Evolutionary conservation across 1,139 yeast genomes (phyloP).

Genomic region (Hansenula lynferdii): DNA sequence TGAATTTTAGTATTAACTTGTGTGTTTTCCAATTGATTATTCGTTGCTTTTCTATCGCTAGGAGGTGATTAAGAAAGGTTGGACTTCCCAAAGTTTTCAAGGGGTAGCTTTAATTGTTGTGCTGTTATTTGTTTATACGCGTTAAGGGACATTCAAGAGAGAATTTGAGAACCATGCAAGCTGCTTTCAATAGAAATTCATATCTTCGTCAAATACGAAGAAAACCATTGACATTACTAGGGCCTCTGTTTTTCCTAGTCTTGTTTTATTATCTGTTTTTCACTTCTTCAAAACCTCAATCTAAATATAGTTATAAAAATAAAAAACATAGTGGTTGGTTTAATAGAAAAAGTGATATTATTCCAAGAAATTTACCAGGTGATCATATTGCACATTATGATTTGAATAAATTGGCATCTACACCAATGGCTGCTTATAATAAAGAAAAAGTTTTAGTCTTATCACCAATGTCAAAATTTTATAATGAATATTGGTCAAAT

Average conservation of each 20-base stretch:
- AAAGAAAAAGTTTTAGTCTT: slow-evolving; percentile 77
- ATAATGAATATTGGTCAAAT: slow-evolving; percentile 85
- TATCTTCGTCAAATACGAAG: slow-evolving; percentile 54
- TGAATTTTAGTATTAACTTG: no score
- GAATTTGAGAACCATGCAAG: slow-evolving; percentile 11
- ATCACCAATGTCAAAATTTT: slow-evolving; percentile 86
- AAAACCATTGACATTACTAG: slow-evolving; percentile 44
- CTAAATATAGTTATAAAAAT: slow-evolving; percentile 22
- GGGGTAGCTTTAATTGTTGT: no score
- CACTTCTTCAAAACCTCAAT: slow-evolving; percentile 23
- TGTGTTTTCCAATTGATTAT: no score
- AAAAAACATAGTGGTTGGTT: slow-evolving; percentile 22
- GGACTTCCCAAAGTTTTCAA: no score
- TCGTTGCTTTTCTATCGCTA: no score
- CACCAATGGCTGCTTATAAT: slow-evolving; percentile 64
- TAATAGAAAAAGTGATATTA: slow-evolving; percentile 31
- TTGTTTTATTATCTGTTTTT: slow-evolving; percentile 40
- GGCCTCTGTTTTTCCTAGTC: slow-evolving; percentile 39
- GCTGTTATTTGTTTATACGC: no score
- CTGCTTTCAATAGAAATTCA: slow-evolving; percentile 28
- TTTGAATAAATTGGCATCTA: slow-evolving; percentile 67
- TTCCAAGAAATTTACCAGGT: slow-evolving; percentile 61
- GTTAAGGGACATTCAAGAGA: no score
- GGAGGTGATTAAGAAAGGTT: no score
- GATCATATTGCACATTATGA: slow-evolving; percentile 84